Evolutionary conservation across 139 green algal species (phyloP).

Genomic region (Picochlorum costavermella): DNA sequence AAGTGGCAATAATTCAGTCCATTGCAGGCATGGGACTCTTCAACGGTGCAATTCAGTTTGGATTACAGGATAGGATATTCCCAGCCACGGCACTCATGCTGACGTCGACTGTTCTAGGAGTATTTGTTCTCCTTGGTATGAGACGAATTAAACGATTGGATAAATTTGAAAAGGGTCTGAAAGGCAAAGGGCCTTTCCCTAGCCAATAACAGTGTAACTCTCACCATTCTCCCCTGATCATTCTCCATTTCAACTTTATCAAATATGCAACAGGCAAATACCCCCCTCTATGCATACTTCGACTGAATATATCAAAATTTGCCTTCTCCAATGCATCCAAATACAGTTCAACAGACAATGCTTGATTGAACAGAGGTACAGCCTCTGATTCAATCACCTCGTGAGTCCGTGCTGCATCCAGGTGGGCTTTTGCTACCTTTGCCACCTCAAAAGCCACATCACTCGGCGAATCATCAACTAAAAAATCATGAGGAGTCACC

Average conservation of each 20-base stretch:
- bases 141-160: conserved; percentile 62
- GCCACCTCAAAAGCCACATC: conserved; percentile 20
- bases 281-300: conserved; percentile 24
- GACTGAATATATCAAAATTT: conserved; percentile 56
- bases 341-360: conserved; percentile 39
- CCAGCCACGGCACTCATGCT: conserved; percentile 23
- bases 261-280: conserved; percentile 45
- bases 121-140: conserved; percentile 39
- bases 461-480: conserved; percentile 13
- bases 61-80: conserved; percentile 24
- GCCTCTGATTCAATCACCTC: conserved; percentile 22
- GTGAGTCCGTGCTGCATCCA: conserved; percentile 45
- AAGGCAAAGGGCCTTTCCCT: conserved; percentile 9
- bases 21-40: conserved; percentile 51
- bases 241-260: conserved; percentile 50
- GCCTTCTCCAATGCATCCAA: conserved; percentile 47
- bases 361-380: conserved; percentile 43
- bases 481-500: neutral
- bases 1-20: conserved; percentile 51
- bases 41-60: conserved; percentile 58
- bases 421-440: conserved; percentile 26
- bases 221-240: conserved; percentile 26
- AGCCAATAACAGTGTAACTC: neutral
- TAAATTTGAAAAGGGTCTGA: conserved; percentile 76
- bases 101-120: conserved; percentile 38